Evolutionary conservation across 2,329 filamentous ascomycete species (phyloP).

Genomic region (Microsporum ferrugineum): DNA sequence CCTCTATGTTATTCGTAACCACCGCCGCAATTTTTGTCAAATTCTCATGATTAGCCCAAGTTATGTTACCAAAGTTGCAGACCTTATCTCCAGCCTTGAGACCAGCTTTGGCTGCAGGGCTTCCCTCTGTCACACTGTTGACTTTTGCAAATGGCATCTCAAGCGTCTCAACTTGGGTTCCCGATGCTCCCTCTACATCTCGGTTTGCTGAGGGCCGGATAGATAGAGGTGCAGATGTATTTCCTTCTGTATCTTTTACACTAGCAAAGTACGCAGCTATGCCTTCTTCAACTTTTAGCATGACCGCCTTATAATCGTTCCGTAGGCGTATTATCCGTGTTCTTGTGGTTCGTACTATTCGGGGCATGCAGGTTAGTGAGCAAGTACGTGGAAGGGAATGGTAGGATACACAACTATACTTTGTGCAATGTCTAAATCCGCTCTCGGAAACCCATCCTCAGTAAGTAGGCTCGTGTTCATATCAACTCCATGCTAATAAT

Average conservation of each 20-base stretch:
- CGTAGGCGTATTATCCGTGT: slow-evolving; percentile 77
- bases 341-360: slow-evolving; percentile 76
- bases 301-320: slow-evolving; percentile 87
- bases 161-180: slow-evolving; percentile 22
- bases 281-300: slow-evolving; percentile 68
- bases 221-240: slow-evolving; percentile 16
- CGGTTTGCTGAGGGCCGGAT: slow-evolving; percentile 11
- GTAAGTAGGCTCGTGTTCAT: slow-evolving; percentile 86
- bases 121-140: slow-evolving; percentile 64
- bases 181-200: neutral
- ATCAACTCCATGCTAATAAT: slow-evolving; percentile 66
- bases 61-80: slow-evolving; percentile 72
- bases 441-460: slow-evolving; percentile 79
- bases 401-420: slow-evolving; percentile 44
- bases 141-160: slow-evolving; percentile 74
- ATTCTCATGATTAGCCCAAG: slow-evolving; percentile 73
- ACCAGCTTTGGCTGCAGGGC: slow-evolving; percentile 74
- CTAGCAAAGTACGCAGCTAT: slow-evolving; percentile 87
- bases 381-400: neutral
- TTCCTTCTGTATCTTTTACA: slow-evolving; percentile 35
- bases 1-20: slow-evolving; percentile 80
- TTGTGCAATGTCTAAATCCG: slow-evolving; percentile 89
- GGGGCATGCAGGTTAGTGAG: slow-evolving; percentile 12
- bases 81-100: slow-evolving; percentile 71
- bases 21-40: slow-evolving; percentile 78